Base-by-base conservation (phyloP, 169 alveolate species). In the Theileria luwenshuni region DNA sequence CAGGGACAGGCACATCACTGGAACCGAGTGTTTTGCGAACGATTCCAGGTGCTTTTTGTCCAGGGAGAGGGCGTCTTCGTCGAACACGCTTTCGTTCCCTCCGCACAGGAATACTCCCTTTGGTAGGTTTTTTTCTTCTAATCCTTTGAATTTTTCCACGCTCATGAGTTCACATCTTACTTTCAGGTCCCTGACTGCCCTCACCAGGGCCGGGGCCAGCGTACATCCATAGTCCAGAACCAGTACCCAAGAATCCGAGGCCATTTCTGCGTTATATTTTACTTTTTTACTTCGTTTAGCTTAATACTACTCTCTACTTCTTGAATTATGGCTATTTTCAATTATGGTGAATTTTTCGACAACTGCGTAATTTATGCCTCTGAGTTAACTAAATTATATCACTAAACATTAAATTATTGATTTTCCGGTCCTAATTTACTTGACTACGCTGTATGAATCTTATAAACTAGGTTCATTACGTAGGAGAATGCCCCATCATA, bases 101-200 rank as follows among this genome's bases (percentile, higher is more conserved):
- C 93, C 93, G 32, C 88, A 74, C 23, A 88, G 67, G 8, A 88
- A 73, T 23, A 88, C 93, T 25, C 91, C 93, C 21, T 75, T 79
- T 35, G 90, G 84, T n/a, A 79, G 48, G 43, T 77, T 28, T 42
- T 64, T 64, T 25, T 54, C 19, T 6, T 77, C 75, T 35, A 69
- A 74, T 15, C 85, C 86, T 47, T 83, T 45, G 10, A 84, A 86
- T 48, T 73, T 63, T 59, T 77, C 83, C 25, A 68, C 51, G 41
- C 86, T 86, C 61, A 59, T 70, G 27, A 87, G 77, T 60, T 84
- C 93, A 69, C 91, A 84, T 58, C 73, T 63, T 33, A 88, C 81
- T 17, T 85, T 85, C 41, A 84, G 68, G 17, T 69, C 81, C 13
- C 90, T 74, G 38, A 88, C 74, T 41, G 84, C 71, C 27, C 88